Evolutionary conservation across 495 filamentous ascomycete genomes (phyloP), one percentile per base, ranked within the genome.

Genomic region (Pyrenopolyporus hunteri): DNA sequence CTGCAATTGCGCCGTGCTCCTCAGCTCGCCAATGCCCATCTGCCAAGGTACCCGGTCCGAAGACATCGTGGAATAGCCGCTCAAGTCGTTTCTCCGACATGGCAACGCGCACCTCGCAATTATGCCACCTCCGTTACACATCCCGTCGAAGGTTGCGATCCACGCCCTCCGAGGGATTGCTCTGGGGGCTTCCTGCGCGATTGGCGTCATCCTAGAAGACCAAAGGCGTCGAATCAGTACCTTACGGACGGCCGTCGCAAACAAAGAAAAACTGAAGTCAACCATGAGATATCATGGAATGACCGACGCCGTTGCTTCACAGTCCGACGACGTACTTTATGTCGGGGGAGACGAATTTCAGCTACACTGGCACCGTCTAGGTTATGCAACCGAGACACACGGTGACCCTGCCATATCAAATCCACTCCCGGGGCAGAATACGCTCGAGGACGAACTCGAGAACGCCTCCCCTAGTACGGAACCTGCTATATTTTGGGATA

Each of bases 131-230:
- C 73, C 74, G 36, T 74, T 80, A 31, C 77, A 78, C 57, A 75
- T 82, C 37, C 80, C 80, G 29, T 83, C 81, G 52, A 82, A 81
- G 71, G 78, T 77, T 45, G 81, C 78, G 58, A 64, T 83, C 48
- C 77, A 78, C 56, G 76, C 79, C 40, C 75, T 85, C 32, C 80
- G 79, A 37, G 75, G 78, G 40, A 71, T 85, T 44, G 76, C 77
- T 44, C 56, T 83, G 0, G 81, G 80, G 48, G 80, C 80, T 3
- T 78, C 81, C 2, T 83, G 80, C 70, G 80, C 78, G 19, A 66
- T 85, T 52, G 78, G 77, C 52, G 69, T 81, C 17, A 60, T 85
- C 42, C 69, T 80, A 61, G 82, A 85, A 63, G 82, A 83, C 66
- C 80, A 78, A 31, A 76, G 81, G 36, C 74, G 81, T 6, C 71